A percentile compares a stretch with the other conserved stretches of the same genome.
Conservation (phyloP, 75 land plant genomes). For the Ceratopteris richardii region DNA sequence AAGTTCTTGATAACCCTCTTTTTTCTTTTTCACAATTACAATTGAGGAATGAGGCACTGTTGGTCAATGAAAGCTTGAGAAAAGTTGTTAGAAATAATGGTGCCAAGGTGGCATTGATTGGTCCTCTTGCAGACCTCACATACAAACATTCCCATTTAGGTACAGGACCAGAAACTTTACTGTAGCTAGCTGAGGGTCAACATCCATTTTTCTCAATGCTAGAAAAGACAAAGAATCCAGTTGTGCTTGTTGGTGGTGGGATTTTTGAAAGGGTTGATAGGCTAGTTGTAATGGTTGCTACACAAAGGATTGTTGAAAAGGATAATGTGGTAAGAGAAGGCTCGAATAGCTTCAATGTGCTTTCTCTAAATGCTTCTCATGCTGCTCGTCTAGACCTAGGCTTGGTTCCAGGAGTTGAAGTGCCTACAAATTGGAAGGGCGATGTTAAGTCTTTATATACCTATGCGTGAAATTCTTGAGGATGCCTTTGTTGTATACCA, state of each 20-base stretch:
- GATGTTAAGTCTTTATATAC: conserved; percentile 67
- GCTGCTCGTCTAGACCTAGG: conserved; percentile 93
- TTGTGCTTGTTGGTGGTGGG: conserved; percentile 79
- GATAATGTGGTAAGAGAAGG: conserved; percentile 54
- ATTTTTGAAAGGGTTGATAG: conserved; percentile 67
- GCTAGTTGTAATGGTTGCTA: conserved; percentile 63
- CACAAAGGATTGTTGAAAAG: conserved; percentile 54
- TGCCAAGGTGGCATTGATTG: conserved; percentile 84
- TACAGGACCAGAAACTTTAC: conserved; percentile 64
- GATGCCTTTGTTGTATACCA: conserved; percentile 99
- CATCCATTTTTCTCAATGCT: conserved; percentile 75
- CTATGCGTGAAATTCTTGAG: conserved; percentile 57
- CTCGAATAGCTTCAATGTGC: conserved; percentile 86
- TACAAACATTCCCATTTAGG: conserved; percentile 77
- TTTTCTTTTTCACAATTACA: no score
- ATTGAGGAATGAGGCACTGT: conserved; percentile 92
- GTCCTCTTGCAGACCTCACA: conserved; percentile 67
- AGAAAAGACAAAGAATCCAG: conserved; percentile 70
- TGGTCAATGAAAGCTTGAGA: conserved; percentile 89
- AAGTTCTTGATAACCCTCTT: no score
- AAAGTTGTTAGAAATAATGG: conserved; percentile 63
- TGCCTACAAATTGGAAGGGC: conserved; percentile 27
- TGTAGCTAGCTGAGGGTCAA: conserved; percentile 78
- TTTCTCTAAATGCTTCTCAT: conserved; percentile 84
- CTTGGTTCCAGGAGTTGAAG: conserved; percentile 42